A percentile compares a stretch with the other conserved stretches of the same genome.
Evolutionary conservation across 129 eudicot species (phyloP).

Genomic region (carrot (Daucus carota)): DNA sequence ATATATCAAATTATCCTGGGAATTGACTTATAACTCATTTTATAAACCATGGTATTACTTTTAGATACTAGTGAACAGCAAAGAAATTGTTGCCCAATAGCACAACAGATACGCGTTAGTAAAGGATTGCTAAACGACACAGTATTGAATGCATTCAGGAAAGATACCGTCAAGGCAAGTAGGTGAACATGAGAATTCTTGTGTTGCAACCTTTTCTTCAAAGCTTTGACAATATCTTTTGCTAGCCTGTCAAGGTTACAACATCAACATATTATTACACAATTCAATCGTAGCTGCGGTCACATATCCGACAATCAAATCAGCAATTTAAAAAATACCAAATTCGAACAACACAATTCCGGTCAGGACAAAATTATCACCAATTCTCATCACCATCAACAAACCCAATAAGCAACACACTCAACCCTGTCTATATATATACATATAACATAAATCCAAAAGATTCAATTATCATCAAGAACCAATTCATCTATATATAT

Average conservation of each 20-base stretch:
- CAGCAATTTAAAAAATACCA: neutral
- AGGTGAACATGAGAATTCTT: conserved; percentile 86
- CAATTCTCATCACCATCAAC: neutral
- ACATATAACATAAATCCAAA: too few relatives aligned
- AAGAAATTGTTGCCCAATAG: neutral
- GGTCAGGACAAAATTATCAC: neutral
- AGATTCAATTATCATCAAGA: neutral
- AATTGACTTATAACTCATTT: neutral
- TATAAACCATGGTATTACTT: neutral
- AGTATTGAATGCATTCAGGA: neutral
- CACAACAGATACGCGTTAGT: neutral
- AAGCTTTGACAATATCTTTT: conserved; percentile 71
- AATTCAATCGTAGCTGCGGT: neutral
- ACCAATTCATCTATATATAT: neutral
- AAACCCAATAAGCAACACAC: neutral
- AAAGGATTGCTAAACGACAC: neutral
- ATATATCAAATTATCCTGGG: neutral
- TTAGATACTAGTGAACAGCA: neutral
- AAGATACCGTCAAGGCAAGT: conserved; percentile 77
- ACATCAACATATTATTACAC: neutral
- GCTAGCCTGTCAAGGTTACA: conserved; percentile 47
- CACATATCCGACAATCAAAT: neutral
- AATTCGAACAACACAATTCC: neutral
- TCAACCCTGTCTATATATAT: neutral
- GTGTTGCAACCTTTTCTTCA: conserved; percentile 77